A percentile compares a stretch with the other conserved stretches of the same genome.
phyloP scores from a whole-genome alignment of 192 early-diverging fungal genomes.

The Rhizoclosmatium globosum region DNA sequence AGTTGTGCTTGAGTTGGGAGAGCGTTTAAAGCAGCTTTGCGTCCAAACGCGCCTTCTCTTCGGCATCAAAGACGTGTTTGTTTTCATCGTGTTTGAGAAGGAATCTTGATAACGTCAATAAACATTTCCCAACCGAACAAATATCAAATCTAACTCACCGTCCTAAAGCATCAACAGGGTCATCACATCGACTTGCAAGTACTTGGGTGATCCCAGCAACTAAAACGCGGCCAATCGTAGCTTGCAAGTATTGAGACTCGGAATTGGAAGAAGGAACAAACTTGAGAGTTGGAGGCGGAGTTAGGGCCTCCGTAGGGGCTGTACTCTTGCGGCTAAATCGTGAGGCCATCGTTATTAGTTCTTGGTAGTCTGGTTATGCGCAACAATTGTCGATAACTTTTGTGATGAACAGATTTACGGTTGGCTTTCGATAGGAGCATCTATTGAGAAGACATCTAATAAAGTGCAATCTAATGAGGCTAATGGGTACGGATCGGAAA shows the following conservation, averaged over 20 bases:
- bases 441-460: too few species aligned
- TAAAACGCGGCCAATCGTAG: not conserved
- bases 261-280: not conserved
- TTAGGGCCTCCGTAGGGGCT: too few species aligned
- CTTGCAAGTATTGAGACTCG: constrained; percentile 22
- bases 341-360: too few species aligned
- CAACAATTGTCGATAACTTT: too few species aligned
- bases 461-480: too few species aligned
- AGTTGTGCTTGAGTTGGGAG: not conserved
- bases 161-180: constrained; percentile 19
- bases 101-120: not conserved
- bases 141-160: not conserved
- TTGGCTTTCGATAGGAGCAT: too few species aligned
- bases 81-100: constrained; percentile 9
- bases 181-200: constrained; percentile 1
- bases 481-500: too few species aligned
- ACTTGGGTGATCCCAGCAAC: constrained; percentile 20
- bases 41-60: not conserved
- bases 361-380: too few species aligned
- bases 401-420: too few species aligned
- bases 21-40: not conserved
- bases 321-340: too few species aligned
- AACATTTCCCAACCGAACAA: not conserved
- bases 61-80: not conserved
- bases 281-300: not conserved